Percentiles rank a stretch among this genome's conserved stretches.
Evolutionary conservation across 2,329 filamentous ascomycete species (phyloP).

Genomic region (Parastagonospora avenae): DNA sequence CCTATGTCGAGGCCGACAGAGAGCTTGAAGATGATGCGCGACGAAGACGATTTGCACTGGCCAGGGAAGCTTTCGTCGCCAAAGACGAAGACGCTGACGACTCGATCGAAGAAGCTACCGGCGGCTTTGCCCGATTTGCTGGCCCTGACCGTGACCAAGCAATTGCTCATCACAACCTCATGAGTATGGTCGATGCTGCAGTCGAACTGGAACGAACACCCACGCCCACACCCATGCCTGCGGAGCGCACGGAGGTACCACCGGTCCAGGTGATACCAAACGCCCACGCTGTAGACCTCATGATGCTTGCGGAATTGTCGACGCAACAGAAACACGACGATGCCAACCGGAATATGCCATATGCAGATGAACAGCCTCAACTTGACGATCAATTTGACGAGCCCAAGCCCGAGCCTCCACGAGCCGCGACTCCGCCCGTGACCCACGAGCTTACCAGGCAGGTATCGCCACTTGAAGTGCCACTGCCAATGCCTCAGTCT

Average conservation of each 20-base stretch:
- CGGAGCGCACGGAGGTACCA: slow-evolving; percentile 10
- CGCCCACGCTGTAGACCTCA: slow-evolving; percentile 49
- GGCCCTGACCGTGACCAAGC: slow-evolving; percentile 49
- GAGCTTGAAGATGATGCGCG: slow-evolving; percentile 39
- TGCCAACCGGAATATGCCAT: slow-evolving; percentile 1
- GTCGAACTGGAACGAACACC: slow-evolving; percentile 42
- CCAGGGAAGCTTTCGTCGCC: slow-evolving; percentile 29
- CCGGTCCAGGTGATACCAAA: slow-evolving; percentile 43
- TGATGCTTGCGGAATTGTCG: slow-evolving; percentile 45
- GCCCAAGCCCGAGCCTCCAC: slow-evolving; percentile 6
- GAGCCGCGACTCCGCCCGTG: slow-evolving; percentile 15
- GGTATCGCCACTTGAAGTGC: slow-evolving; percentile 22
- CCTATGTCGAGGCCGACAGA: slow-evolving; percentile 47
- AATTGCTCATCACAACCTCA: slow-evolving; percentile 44
- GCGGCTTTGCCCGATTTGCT: slow-evolving; percentile 50
- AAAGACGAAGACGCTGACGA: slow-evolving; percentile 42
- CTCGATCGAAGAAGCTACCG: slow-evolving; percentile 30
- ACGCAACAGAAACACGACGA: slow-evolving; percentile 24
- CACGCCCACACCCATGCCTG: slow-evolving; percentile 21
- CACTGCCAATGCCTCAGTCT: slow-evolving; percentile 15
- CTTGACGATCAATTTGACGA: slow-evolving; percentile 8
- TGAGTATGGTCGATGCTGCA: slow-evolving; percentile 41
- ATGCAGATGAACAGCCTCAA: slow-evolving; percentile 1
- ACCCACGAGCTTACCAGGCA: slow-evolving; percentile 19
- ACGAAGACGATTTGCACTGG: slow-evolving; percentile 28